Base-by-base conservation (phyloP, 768 basidiomycete species). In the Solioccasus polychromus region DNA sequence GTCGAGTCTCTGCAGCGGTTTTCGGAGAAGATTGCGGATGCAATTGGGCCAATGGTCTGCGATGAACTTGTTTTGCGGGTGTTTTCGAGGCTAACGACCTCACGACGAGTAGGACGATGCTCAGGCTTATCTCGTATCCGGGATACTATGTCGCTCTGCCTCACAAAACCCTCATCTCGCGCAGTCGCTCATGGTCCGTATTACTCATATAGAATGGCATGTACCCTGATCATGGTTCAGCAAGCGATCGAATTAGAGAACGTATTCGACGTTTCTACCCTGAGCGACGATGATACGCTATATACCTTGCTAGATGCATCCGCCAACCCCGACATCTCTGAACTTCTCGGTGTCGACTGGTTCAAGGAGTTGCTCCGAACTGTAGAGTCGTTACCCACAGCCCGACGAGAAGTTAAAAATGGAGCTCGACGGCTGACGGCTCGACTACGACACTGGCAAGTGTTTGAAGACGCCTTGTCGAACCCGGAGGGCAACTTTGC, bases 261-360 rank as follows among this genome's bases (percentile, higher is more conserved):
- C 10, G 69, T 88, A 3, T 85, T 87, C 48, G 80, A 81, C 45
- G 55, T 71, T 10, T 61, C 70, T 22, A 71, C 62, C 10, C 48
- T 88, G 31, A 80, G 82, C 38, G 61, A 63, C 35, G 75, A 82
- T 42, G 67, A 68, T 23, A 85, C 78, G 0, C 58, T 85, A 22
- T 60, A 72, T 11, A 73, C 72, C 36, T 70, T 89, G n/a, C 64
- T 80, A 18, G 78, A 85, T 52, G 87, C 87, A 3, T 71, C 77
- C 14, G 67, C 82, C 9, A 88, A 87, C 57, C 69, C 77, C 0
- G 80, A 84, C 45, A 74, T 89, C 44, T 79, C 87, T 0, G 73
- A 71, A 23, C 60, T 74, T 35, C 68, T 89, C 34, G 68, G 74
- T 18, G 54, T 48, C 45, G 61, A 63, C 60, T 53, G 64, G 67